A percentile compares a stretch with the other conserved stretches of the same genome.
Evolutionary conservation across 306 rosid species (phyloP).

Genomic region (Vachellia pachyceras): DNA sequence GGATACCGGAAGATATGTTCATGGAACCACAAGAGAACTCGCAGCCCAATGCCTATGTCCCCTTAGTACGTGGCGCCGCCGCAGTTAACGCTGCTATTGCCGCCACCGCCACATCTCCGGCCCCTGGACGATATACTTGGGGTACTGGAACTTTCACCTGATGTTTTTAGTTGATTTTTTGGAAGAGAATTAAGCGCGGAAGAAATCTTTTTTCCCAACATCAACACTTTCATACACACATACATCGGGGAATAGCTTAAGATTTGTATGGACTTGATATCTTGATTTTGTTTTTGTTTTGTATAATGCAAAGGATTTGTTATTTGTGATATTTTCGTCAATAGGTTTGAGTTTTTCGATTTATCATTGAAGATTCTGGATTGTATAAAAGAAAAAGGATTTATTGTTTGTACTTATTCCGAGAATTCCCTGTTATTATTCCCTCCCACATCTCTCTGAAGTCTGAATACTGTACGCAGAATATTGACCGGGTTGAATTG

Average conservation of each 20-base stretch:
- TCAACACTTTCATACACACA: neutral
- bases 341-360: neutral
- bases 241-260: constrained; percentile 30
- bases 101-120: constrained; percentile 48
- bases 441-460: neutral
- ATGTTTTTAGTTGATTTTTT: neutral
- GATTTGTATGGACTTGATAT: constrained; percentile 46
- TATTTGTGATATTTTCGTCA: constrained; percentile 41
- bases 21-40: constrained; percentile 68
- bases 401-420: too few relatives aligned
- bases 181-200: constrained; percentile 22
- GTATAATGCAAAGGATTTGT: constrained; percentile 23
- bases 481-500: neutral
- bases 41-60: constrained; percentile 63
- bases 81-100: constrained; percentile 42
- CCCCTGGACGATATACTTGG: constrained; percentile 49
- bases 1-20: constrained; percentile 92
- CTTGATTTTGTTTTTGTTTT: too few relatives aligned
- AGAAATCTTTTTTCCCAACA: neutral
- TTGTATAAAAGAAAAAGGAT: neutral
- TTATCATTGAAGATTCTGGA: neutral
- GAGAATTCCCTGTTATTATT: neutral
- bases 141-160: neutral
- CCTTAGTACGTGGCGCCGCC: constrained; percentile 62
- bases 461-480: neutral